A percentile compares a stretch with the other conserved stretches of the same genome.
Conservation (phyloP, 2,329 filamentous ascomycete genomes). For the Dothidotthia symphoricarpi region DNA sequence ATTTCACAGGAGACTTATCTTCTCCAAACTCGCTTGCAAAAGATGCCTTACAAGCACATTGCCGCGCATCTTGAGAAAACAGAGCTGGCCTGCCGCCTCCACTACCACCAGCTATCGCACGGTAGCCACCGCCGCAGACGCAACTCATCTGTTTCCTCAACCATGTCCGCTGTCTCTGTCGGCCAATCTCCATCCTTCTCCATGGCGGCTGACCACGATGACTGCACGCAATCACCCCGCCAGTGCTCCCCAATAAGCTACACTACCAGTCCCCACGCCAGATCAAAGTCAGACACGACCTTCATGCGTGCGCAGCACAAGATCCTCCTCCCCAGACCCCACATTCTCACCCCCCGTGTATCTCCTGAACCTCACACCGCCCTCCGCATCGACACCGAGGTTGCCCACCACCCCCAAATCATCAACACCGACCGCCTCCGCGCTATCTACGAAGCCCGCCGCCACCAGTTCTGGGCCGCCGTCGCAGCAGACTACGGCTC, state of each 20-base stretch:
- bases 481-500: slow-evolving; percentile 71
- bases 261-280: slow-evolving; percentile 40
- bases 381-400: slow-evolving; percentile 49
- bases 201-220: slow-evolving; percentile 37
- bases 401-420: slow-evolving; percentile 45
- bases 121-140: slow-evolving; percentile 78
- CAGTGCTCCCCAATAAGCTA: slow-evolving; percentile 48
- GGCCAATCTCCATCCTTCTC: slow-evolving; percentile 41
- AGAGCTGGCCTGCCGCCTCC: slow-evolving; percentile 80
- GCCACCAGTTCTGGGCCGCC: slow-evolving; percentile 69
- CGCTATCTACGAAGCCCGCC: slow-evolving; percentile 68
- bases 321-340: slow-evolving; percentile 63
- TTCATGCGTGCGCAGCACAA: slow-evolving; percentile 54
- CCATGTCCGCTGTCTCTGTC: slow-evolving; percentile 43
- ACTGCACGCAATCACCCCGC: slow-evolving; percentile 39
- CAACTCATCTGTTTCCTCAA: slow-evolving; percentile 66
- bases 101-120: slow-evolving; percentile 83
- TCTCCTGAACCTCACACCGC: slow-evolving; percentile 40
- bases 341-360: slow-evolving; percentile 43
- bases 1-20: slow-evolving; percentile 72
- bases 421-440: slow-evolving; percentile 68
- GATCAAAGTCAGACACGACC: slow-evolving; percentile 44
- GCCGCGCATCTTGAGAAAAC: slow-evolving; percentile 83
- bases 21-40: slow-evolving; percentile 77
- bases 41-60: slow-evolving; percentile 91